Evolutionary conservation across 176 grass and related monocot species (phyloP).

Genomic region (Paspalum notatum): DNA sequence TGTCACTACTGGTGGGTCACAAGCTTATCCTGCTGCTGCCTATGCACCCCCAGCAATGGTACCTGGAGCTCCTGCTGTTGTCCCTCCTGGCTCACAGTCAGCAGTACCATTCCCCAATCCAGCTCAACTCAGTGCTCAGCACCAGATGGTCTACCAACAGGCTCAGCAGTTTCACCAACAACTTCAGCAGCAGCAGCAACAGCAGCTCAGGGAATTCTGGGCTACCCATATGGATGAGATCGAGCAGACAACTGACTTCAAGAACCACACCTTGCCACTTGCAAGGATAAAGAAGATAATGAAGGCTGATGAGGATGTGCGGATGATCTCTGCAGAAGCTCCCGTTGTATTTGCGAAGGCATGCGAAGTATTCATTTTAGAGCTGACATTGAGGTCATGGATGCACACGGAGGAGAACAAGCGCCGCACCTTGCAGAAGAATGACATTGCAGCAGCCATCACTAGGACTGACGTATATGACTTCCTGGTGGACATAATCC

Average conservation of each 20-base stretch:
- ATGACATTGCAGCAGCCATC: slow-evolving; percentile 67
- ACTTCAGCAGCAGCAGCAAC: slow-evolving; percentile 63
- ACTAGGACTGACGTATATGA: slow-evolving; percentile 74
- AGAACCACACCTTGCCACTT: slow-evolving; percentile 72
- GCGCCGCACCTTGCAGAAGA: slow-evolving; percentile 68
- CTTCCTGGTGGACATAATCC: slow-evolving; percentile 73
- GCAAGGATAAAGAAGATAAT: slow-evolving; percentile 82
- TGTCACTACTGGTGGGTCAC: slow-evolving; percentile 51
- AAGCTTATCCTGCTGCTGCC: slow-evolving; percentile 55
- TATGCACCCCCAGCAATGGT: slow-evolving; percentile 46
- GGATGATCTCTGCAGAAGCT: slow-evolving; percentile 70
- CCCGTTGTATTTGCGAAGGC: slow-evolving; percentile 76
- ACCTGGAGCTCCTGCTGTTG: slow-evolving; percentile 39
- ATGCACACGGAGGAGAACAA: slow-evolving; percentile 77
- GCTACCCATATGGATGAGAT: slow-evolving; percentile 53
- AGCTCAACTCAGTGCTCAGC: slow-evolving; percentile 55
- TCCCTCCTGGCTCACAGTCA: slow-evolving; percentile 40
- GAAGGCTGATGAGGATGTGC: slow-evolving; percentile 72
- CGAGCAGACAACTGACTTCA: slow-evolving; percentile 62
- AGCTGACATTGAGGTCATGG: slow-evolving; percentile 71
- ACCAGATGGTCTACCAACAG: slow-evolving; percentile 73
- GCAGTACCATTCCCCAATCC: slow-evolving; percentile 50
- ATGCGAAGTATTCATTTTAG: slow-evolving; percentile 72
- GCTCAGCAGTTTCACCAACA: slow-evolving; percentile 67
- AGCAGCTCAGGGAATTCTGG: slow-evolving; percentile 67